A percentile compares a stretch with the other conserved stretches of the same genome.
These are phyloP conservation scores for Rubia occidens DNA, from an alignment of 305 asterid genomes.

Conservation along the genomic window DNA sequence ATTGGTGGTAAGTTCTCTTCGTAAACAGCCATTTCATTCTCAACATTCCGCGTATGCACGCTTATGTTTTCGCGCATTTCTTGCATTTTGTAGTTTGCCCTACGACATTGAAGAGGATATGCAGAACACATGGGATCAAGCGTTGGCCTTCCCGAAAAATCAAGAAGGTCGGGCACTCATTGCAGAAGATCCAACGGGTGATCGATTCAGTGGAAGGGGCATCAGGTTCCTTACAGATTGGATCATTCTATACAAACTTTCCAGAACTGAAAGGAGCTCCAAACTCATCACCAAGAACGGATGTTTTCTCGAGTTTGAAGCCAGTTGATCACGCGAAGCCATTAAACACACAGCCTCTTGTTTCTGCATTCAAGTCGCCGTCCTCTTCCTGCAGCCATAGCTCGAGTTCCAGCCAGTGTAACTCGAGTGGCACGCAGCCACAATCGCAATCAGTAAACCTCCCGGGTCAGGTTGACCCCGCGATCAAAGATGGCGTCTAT, in stretches of 20 bases:
- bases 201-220: constrained; percentile 87
- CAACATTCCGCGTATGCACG: background rate
- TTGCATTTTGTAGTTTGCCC: constrained; percentile 66
- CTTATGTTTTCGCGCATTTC: background rate
- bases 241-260: constrained; percentile 66
- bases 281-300: constrained; percentile 36
- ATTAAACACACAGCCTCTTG: constrained; percentile 25
- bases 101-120: constrained; percentile 93
- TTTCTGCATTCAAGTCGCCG: constrained; percentile 41
- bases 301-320: constrained; percentile 29
- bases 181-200: constrained; percentile 77
- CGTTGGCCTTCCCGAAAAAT: constrained; percentile 96
- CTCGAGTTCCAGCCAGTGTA: constrained; percentile 63
- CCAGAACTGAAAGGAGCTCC: constrained; percentile 56
- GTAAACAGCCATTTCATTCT: background rate
- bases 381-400: constrained; percentile 64
- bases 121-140: constrained; percentile 81
- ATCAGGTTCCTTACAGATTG: constrained; percentile 59
- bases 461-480: constrained; percentile 20
- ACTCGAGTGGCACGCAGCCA: constrained; percentile 45
- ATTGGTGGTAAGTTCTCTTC: constrained; percentile 66
- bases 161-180: constrained; percentile 89
- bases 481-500: constrained; percentile 26
- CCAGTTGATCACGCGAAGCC: constrained; percentile 22
- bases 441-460: constrained; percentile 17